Evolutionary conservation across 495 filamentous ascomycete species (phyloP), one percentile per base, ranked within the genome.

Genomic region (Penicillium canariense): DNA sequence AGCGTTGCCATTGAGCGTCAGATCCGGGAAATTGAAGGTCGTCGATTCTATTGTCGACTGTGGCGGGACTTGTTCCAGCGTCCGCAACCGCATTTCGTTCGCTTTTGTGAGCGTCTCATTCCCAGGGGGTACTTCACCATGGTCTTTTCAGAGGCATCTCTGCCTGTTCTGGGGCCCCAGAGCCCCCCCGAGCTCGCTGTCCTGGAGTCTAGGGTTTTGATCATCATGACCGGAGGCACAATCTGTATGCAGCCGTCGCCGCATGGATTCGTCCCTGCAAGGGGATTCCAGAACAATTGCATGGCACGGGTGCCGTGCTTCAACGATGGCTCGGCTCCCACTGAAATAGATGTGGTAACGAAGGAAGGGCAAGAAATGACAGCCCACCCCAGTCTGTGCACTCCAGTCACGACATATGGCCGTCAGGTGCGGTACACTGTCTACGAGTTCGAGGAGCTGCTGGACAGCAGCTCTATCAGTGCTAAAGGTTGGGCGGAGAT

Each of bases 171-270:
- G 61, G 63, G 53, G 18, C 56, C 67, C 15, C 48, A 49, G 20
- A 62, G 60, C 44, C 27, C 59, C 3, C 27, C 59, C 2, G 68
- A 72, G 14, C 60, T 60, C 35, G 14, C 58, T 14, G 40, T 72
- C 23, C 71, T 59, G n/a, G 91, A 96, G 68, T 89, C 89, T 0
- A 77, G 90, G 51, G 88, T 96, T 7, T 76, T 96, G 51, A 87
- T 96, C 55, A 89, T 96, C 72, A 93, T 93, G 81, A 96, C 92
- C 12, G 91, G 94, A 42, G 94, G 94, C 17, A 97, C 94, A 1
- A 97, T 98, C 52, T 97, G 91, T 71, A 98, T 98, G 94, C 81
- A 83, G 63, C 82, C 78, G 11, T 87, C 84, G 3, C 76, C 79
- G 0, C 79, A 84, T 45, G 88, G 84, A 7, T 76, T 87, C 48